Conservation (phyloP, 305 asterid species). For the Nicotiana rustica region DNA sequence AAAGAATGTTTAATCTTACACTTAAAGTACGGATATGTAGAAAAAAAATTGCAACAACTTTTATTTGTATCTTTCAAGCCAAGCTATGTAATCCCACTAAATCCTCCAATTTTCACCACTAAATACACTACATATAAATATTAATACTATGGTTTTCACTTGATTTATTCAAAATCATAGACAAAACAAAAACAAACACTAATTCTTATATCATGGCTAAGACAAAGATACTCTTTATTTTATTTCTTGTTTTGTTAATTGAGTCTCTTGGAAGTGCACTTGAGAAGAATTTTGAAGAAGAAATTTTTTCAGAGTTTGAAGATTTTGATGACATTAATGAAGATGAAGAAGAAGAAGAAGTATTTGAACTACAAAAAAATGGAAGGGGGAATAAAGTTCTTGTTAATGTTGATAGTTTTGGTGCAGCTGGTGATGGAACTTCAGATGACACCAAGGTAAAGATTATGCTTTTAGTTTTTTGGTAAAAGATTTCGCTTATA, state of each 20-base stretch:
- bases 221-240: constrained; percentile 41
- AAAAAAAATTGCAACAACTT: constrained; percentile 41
- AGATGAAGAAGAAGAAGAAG: constrained; percentile 44
- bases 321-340: constrained; percentile 38
- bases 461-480: neutral
- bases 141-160: constrained; percentile 46
- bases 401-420: constrained; percentile 83
- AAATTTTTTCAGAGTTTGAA: constrained; percentile 47
- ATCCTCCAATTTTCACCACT: constrained; percentile 47
- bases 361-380: constrained; percentile 44
- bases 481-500: neutral
- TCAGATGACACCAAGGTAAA: constrained; percentile 86
- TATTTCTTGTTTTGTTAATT: constrained; percentile 54
- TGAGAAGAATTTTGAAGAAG: constrained; percentile 39
- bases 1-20: constrained; percentile 52
- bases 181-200: constrained; percentile 33
- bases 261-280: constrained; percentile 46
- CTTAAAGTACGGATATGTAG: constrained; percentile 74
- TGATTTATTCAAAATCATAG: constrained; percentile 49
- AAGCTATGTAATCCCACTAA: constrained; percentile 66
- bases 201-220: constrained; percentile 55
- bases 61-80: constrained; percentile 73
- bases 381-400: constrained; percentile 52
- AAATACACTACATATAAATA: constrained; percentile 57
- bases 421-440: constrained; percentile 91